Percentiles rank a stretch among this genome's conserved stretches.
Conservation (phyloP, 2,329 filamentous ascomycete species). For the Colletotrichum sp. region DNA sequence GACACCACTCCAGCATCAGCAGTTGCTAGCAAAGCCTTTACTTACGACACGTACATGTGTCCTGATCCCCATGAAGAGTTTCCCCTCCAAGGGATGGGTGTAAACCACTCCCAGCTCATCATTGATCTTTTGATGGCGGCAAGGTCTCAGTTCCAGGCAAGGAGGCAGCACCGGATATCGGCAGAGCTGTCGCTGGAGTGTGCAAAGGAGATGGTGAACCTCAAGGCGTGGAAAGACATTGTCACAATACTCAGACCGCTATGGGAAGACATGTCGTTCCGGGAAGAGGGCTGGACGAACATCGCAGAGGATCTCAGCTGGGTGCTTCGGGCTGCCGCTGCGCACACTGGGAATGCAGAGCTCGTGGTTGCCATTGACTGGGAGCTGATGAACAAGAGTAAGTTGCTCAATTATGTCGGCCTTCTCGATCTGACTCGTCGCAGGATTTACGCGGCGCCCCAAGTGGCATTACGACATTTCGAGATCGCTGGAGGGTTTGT, state of each 20-base stretch:
- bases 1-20: conserved; percentile 50
- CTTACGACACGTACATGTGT: conserved; percentile 71
- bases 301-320: conserved; percentile 66
- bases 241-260: conserved; percentile 59
- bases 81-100: conserved; percentile 53
- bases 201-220: conserved; percentile 57
- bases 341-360: conserved; percentile 54
- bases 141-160: conserved; percentile 56
- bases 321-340: conserved; percentile 63
- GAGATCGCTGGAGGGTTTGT: conserved; percentile 58
- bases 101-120: conserved; percentile 62
- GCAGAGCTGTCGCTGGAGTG: conserved; percentile 63
- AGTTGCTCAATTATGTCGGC: conserved; percentile 25
- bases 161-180: conserved; percentile 56
- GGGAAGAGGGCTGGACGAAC: conserved; percentile 64
- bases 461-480: conserved; percentile 68
- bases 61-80: conserved; percentile 66
- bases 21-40: conserved; percentile 55
- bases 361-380: conserved; percentile 68
- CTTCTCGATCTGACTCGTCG: conserved; percentile 23
- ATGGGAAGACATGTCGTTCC: conserved; percentile 62
- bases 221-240: conserved; percentile 57
- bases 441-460: conserved; percentile 55
- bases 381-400: conserved; percentile 66
- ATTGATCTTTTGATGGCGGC: conserved; percentile 57